Evolutionary conservation across 2,329 filamentous ascomycete genomes (phyloP).

Genomic region (Pezicula neosporulosa): DNA sequence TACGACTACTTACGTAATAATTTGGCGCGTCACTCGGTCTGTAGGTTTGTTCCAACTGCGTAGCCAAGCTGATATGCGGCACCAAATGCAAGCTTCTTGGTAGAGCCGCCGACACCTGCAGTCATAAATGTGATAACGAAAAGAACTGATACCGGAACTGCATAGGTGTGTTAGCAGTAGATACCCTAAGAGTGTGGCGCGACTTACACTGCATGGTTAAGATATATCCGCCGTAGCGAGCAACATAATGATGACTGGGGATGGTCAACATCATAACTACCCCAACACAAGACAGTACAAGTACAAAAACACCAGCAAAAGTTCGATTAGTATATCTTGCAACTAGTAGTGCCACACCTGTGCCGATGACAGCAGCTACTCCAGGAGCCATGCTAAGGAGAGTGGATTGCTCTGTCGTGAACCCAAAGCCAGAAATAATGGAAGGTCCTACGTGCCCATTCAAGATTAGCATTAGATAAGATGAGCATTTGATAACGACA

Average conservation of each 20-base stretch:
- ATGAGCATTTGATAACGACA: neutral
- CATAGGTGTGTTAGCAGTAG: neutral
- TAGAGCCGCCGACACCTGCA: neutral
- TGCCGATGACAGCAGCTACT: neutral
- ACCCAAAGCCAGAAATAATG: neutral
- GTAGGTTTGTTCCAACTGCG: conserved; percentile 49
- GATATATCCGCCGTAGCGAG: neutral
- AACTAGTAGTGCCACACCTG: neutral
- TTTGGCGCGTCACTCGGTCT: conserved; percentile 45
- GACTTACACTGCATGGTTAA: neutral
- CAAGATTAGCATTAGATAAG: neutral
- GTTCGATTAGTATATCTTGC: neutral
- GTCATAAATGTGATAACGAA: neutral
- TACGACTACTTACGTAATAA: conserved; percentile 26
- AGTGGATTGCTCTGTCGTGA: neutral
- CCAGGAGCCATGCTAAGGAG: neutral
- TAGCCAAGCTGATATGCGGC: conserved; percentile 11
- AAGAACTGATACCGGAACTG: neutral
- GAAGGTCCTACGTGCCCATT: neutral
- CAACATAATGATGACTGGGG: neutral
- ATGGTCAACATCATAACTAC: neutral
- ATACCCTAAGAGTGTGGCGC: neutral
- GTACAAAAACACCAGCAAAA: neutral
- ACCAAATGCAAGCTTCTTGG: neutral
- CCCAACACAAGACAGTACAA: neutral